Evolutionary conservation across 805 yeast species (phyloP), one percentile per base, ranked within the genome.

Genomic region (Wickerhamiella siamensis): DNA sequence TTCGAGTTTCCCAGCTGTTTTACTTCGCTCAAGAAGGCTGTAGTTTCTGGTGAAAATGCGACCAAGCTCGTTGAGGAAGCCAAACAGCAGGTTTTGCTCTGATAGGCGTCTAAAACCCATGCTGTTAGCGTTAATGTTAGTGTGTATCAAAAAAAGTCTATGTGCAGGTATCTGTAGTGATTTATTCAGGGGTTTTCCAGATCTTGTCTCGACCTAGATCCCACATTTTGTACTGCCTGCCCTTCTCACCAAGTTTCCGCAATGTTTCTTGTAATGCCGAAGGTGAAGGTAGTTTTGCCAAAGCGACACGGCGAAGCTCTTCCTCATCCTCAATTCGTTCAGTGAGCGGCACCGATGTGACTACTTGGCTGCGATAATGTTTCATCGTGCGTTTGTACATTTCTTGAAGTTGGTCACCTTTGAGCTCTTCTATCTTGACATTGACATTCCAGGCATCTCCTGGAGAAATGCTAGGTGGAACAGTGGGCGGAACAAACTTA

Each of bases 401-500:
- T 46, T 40, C 4, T 34, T 38, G 14, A 40, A 37, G 34, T 4
- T 40, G 42, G 8, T 24, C 33, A 1, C 17, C 19, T 3, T 20
- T 16, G 22, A 48, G 26, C 26, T 31, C 43, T 31, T 14, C 46
- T 14, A 68, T 49, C 4, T 46, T 51, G 15, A 59, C 55, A 2
- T 44, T 43, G 1, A 62, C 57, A 4, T 45, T 51, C 73, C 74
- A 69, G 8, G 49, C 45, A n/a, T 50, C 55, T 4, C 39, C 33
- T 12, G 48, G 55, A 43, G 41, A 62, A 53, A 52, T 55, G 47
- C 42, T 50, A 21, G 53, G 57, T 19, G 43, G 49, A 36, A 20
- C 24, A 8, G 14, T n/a, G 19, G 8, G 19, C n/a, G 51, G 54
- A 2, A 57, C 51, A 3, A 22, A 16, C 16, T 19, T 22, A 3